phyloP scores from a whole-genome alignment of 2,329 filamentous ascomycete genomes.

The Penicillium sp. region DNA sequence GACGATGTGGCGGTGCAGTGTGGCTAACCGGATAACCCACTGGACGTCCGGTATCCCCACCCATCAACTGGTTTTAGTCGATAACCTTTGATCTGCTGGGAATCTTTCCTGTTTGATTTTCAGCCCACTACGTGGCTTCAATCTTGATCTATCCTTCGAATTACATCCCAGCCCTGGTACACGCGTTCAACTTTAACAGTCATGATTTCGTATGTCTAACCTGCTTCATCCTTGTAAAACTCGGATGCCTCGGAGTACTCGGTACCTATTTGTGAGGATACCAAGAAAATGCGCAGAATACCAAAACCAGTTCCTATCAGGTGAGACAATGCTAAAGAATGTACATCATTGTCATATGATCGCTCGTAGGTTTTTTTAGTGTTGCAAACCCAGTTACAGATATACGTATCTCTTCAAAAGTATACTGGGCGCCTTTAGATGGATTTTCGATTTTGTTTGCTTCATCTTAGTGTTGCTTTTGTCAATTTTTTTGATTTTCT shows the following conservation, averaged over 20 bases:
- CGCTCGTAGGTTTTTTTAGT: too few relatives aligned
- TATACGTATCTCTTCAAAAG: too few relatives aligned
- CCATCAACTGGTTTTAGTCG: background rate
- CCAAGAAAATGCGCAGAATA: too few relatives aligned
- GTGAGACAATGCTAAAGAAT: too few relatives aligned
- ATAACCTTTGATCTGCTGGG: background rate
- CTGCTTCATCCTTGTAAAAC: background rate
- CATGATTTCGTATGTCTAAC: background rate
- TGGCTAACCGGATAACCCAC: constrained; percentile 3
- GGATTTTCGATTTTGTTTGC: too few relatives aligned
- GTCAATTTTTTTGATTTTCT: too few relatives aligned
- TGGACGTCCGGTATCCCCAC: constrained; percentile 5
- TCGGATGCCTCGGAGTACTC: background rate
- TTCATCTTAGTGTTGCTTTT: too few relatives aligned
- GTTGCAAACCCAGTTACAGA: too few relatives aligned
- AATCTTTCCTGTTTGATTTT: constrained; percentile 1
- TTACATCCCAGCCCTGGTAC: background rate
- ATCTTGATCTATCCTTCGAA: background rate
- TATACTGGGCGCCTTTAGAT: too few relatives aligned
- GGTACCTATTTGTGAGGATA: background rate
- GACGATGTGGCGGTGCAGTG: constrained; percentile 22
- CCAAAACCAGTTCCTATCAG: too few relatives aligned
- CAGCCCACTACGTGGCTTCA: constrained; percentile 2
- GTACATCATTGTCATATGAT: too few relatives aligned
- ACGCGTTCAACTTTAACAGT: background rate